phyloP scores from a whole-genome alignment of 2,329 filamentous ascomycete species.

The Fusarium caatingaense region DNA sequence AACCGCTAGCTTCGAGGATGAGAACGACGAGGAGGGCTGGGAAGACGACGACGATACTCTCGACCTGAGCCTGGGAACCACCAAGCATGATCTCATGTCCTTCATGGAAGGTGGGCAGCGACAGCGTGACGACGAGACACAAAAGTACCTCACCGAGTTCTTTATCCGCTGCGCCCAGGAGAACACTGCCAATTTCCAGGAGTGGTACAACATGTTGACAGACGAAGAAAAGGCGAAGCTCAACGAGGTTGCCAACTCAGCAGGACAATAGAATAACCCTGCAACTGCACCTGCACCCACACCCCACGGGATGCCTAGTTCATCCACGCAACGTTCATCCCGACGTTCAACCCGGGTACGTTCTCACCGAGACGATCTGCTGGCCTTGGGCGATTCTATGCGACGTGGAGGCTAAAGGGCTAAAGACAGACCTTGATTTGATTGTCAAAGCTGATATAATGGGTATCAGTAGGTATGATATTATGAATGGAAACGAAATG shows the following conservation, averaged over 20 bases:
- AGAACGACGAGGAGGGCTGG: constrained; percentile 85
- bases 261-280: constrained; percentile 46
- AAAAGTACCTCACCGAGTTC: constrained; percentile 84
- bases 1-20: constrained; percentile 68
- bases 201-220: constrained; percentile 67
- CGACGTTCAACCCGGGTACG: not conserved
- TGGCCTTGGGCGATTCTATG: not conserved
- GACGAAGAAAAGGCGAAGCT: constrained; percentile 68
- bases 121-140: constrained; percentile 89
- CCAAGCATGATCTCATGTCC: constrained; percentile 83
- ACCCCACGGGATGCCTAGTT: constrained; percentile 1
- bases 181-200: constrained; percentile 66
- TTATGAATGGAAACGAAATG: constrained; percentile 40
- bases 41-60: constrained; percentile 84
- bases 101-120: constrained; percentile 72
- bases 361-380: not conserved
- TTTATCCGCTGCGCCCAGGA: constrained; percentile 73
- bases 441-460: not conserved
- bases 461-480: constrained; percentile 9
- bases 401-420: constrained; percentile 12
- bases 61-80: constrained; percentile 77
- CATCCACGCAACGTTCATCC: constrained; percentile 16
- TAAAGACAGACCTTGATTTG: constrained; percentile 23
- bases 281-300: not conserved
- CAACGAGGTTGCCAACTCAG: constrained; percentile 60